These are phyloP conservation scores for Turritis glabra DNA, from an alignment of 345 rosid species.

Conservation along the genomic window DNA sequence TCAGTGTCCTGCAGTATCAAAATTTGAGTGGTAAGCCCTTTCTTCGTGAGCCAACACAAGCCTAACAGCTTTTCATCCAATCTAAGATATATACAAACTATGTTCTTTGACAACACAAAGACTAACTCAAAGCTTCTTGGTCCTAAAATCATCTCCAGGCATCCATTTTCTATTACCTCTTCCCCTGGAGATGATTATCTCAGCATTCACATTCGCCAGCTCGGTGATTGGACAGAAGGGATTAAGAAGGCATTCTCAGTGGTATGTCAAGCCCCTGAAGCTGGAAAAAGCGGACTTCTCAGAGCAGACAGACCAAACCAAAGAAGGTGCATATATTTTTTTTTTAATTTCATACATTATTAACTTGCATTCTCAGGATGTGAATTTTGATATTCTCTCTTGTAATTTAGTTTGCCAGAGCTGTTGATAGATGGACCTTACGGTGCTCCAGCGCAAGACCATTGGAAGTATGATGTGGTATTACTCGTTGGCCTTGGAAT, in stretches of 20 bases:
- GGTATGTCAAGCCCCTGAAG: conserved; percentile 54
- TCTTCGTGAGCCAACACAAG: background rate
- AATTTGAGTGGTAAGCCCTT: conserved; percentile 65
- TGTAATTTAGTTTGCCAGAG: conserved; percentile 52
- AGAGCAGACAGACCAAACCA: conserved; percentile 29
- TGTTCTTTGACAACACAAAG: background rate
- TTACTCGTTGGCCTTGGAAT: conserved; percentile 89
- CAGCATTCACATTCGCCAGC: conserved; percentile 52
- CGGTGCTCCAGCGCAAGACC: conserved; percentile 94
- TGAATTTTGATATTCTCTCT: conserved; percentile 1
- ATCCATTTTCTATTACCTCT: conserved; percentile 96
- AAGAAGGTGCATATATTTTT: conserved; percentile 16
- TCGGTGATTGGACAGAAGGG: conserved; percentile 95
- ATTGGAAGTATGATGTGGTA: conserved; percentile 74
- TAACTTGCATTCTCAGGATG: background rate
- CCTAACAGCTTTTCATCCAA: background rate
- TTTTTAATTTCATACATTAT: background rate
- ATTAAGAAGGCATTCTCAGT: conserved; percentile 72
- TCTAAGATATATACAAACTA: background rate
- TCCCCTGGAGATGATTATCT: conserved; percentile 91
- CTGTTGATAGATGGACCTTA: conserved; percentile 67
- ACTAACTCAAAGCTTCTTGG: background rate
- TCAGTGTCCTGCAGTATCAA: conserved; percentile 69
- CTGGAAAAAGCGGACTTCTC: conserved; percentile 60
- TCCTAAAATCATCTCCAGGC: conserved; percentile 53